phyloP scores from a whole-genome alignment of 2,329 filamentous ascomycete species.

The Albophoma yamanashiensis region DNA sequence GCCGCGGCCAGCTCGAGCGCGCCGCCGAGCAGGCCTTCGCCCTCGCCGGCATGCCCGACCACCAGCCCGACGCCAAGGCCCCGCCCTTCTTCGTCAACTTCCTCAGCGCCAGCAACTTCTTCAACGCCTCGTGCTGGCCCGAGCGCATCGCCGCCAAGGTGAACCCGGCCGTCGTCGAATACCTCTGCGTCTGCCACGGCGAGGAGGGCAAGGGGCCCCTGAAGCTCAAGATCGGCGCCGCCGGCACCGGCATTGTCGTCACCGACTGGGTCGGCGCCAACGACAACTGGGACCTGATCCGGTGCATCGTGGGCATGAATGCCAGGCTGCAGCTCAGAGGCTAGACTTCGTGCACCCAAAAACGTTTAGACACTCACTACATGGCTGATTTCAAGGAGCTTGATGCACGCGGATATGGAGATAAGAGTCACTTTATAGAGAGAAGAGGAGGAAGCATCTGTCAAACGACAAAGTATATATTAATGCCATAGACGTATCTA shows the following conservation, averaged over 20 bases:
- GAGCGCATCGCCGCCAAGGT: constrained; percentile 80
- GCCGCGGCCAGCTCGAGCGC: constrained; percentile 65
- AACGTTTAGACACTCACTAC: not conserved
- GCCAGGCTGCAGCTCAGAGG: constrained; percentile 45
- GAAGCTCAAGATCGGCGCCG: constrained; percentile 51
- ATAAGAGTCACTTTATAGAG: not conserved
- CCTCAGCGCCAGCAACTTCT: constrained; percentile 85
- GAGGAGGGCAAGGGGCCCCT: constrained; percentile 37
- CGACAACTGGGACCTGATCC: constrained; percentile 84
- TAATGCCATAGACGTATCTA: not conserved
- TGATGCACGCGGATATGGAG: not conserved
- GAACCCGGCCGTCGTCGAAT: constrained; percentile 64
- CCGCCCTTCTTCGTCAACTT: constrained; percentile 83
- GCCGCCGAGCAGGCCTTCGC: constrained; percentile 43
- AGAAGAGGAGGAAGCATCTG: not conserved
- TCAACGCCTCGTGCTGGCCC: constrained; percentile 85
- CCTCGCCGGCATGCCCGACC: constrained; percentile 24
- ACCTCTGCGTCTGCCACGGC: constrained; percentile 48
- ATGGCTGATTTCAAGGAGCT: not conserved
- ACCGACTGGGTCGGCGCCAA: constrained; percentile 86
- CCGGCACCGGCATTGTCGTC: constrained; percentile 76
- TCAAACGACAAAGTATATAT: not conserved
- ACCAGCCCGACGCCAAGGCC: constrained; percentile 16
- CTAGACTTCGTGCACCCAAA: constrained; percentile 10
- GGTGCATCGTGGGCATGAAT: constrained; percentile 88